A percentile compares a stretch with the other conserved stretches of the same genome.
These are phyloP conservation scores for Penstemon davidsonii DNA, from an alignment of 257 asterid genomes.

Conservation along the genomic window DNA sequence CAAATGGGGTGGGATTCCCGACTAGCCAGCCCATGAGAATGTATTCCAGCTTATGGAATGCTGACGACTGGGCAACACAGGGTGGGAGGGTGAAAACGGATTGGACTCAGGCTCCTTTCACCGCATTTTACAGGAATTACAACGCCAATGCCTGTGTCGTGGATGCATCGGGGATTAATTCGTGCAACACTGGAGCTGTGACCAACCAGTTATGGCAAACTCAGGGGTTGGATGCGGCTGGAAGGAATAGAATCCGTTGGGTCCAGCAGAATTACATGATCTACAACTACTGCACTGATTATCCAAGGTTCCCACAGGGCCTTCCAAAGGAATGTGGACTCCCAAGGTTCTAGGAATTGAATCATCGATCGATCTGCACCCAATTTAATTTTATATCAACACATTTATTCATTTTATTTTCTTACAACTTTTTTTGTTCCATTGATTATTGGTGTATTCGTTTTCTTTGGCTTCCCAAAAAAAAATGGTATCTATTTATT, in stretches of 20 bases:
- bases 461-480: no score
- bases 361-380: not conserved
- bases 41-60: slow-evolving; percentile 44
- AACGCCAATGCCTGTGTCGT: slow-evolving; percentile 26
- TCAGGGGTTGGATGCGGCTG: not conserved
- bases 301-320: not conserved
- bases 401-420: no score
- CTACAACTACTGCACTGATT: slow-evolving; percentile 9
- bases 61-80: slow-evolving; percentile 54
- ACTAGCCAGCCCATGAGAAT: slow-evolving; percentile 42
- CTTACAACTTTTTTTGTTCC: not conserved
- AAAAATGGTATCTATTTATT: no score
- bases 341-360: slow-evolving; percentile 1
- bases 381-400: no score
- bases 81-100: slow-evolving; percentile 49
- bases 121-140: slow-evolving; percentile 29
- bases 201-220: slow-evolving; percentile 6
- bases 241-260: not conserved
- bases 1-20: slow-evolving; percentile 36
- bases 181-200: not conserved
- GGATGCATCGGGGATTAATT: not conserved
- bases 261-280: slow-evolving; percentile 1
- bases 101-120: slow-evolving; percentile 37
- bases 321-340: not conserved
- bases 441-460: not conserved